Evolutionary conservation across 2,329 filamentous ascomycete genomes (phyloP), one percentile per base, ranked within the genome.

Genomic region (Ilyonectria sp.): DNA sequence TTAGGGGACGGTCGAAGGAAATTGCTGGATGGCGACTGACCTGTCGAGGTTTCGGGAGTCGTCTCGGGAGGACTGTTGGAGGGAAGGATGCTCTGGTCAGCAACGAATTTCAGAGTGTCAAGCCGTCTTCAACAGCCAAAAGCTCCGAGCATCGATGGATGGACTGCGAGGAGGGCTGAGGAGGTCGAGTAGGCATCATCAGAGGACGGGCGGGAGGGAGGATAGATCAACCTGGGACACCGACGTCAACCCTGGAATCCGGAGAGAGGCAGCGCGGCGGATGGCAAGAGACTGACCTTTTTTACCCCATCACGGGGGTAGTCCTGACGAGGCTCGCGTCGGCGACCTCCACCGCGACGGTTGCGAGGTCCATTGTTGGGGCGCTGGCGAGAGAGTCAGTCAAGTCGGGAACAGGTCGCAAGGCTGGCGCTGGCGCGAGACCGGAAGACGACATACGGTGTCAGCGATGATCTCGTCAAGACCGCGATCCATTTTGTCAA

Each of bases 241-340:
- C 49, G 31, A 57, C 37, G 69, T 77, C 59, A 77, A 71, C 52
- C 69, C 61, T 67, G 67, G 59, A 69, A 55, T 55, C 43, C 26
- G 15, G 40, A 47, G 60, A 35, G 31, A 60, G 29, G 50, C 33
- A 31, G 49, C 52, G 17, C 52, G n/a, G 29, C 43, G 31, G 40
- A 43, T 29, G 49, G 19, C n/a, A 57, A 55, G 54, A 56, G 44
- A 66, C 78, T 52, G 81, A 95, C 94, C 94, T 97, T 97, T 94
- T 92, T 95, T 80, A 95, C 89, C 83, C 93, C 93, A 84, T 96
- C 93, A 83, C 93, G 92, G 78, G 93, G 92, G 75, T 88, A 91
- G 43, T 84, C 81, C 46, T 79, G 79, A 62, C 81, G 81, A 40
- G 82, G 77, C 53, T 76, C 72, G 62, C 78, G 80, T 62, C 80